These are phyloP conservation scores for Clitocybe nebularis DNA, from an alignment of 1,284 basidiomycete species.

Conservation along the genomic window DNA sequence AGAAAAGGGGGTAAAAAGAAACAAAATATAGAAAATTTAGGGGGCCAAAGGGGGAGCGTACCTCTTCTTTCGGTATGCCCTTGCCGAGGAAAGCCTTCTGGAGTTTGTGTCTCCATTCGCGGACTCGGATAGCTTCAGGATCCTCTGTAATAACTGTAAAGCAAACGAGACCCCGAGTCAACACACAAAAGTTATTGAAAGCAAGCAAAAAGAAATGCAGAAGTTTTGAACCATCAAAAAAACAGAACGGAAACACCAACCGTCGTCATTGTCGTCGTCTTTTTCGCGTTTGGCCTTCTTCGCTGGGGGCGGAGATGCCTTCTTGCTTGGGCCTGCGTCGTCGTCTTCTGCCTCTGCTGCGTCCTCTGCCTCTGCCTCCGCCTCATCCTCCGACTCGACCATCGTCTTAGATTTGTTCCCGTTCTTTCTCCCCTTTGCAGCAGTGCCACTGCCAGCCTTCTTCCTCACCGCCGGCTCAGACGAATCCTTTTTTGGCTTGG, in stretches of 20 bases:
- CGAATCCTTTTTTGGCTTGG: constrained; percentile 27
- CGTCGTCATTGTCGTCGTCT: constrained; percentile 57
- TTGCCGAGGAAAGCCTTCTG: constrained; percentile 83
- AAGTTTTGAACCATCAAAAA: too few species aligned
- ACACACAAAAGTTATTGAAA: neutral
- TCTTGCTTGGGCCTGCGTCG: constrained; percentile 51
- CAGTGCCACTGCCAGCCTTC: too few species aligned
- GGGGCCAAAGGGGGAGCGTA: constrained; percentile 17
- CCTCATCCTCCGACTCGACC: constrained; percentile 75
- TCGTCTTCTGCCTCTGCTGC: constrained; percentile 42
- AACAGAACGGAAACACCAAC: constrained; percentile 28
- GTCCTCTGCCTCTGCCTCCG: constrained; percentile 65
- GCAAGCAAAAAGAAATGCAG: neutral
- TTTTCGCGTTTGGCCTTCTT: constrained; percentile 68
- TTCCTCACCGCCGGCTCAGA: constrained; percentile 27
- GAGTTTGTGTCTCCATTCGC: constrained; percentile 87
- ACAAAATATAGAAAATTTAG: neutral
- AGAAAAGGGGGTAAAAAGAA: neutral
- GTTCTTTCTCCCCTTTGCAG: constrained; percentile 49
- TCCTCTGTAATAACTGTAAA: constrained; percentile 53
- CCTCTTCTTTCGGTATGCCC: constrained; percentile 51
- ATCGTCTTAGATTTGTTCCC: constrained; percentile 59
- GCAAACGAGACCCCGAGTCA: constrained; percentile 26
- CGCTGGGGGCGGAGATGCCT: constrained; percentile 53
- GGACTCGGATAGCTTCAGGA: constrained; percentile 73